Evolutionary conservation across 495 filamentous ascomycete genomes (phyloP).

Genomic region (Talaromyces adpressus): DNA sequence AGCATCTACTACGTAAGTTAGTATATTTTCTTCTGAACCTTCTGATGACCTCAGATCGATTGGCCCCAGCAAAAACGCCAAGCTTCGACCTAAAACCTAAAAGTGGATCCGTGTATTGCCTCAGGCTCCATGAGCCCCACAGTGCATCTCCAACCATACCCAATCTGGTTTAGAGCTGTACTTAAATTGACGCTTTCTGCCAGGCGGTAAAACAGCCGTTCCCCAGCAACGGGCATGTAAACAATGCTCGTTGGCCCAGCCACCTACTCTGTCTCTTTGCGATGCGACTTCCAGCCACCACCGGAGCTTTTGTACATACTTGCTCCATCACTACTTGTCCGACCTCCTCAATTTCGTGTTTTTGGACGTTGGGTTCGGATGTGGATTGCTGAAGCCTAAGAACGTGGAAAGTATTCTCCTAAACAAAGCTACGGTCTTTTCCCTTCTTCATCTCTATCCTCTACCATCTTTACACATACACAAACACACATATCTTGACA

Average conservation of each 20-base stretch:
- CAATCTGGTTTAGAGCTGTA: neutral
- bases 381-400: neutral
- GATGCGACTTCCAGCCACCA: constrained; percentile 28
- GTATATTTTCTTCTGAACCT: neutral
- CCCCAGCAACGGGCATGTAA: constrained; percentile 36
- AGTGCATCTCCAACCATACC: neutral
- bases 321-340: constrained; percentile 3
- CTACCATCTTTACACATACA: constrained; percentile 16
- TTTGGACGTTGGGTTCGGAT: neutral
- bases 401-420: constrained; percentile 19
- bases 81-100: constrained; percentile 3
- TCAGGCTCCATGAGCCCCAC: neutral
- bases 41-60: neutral
- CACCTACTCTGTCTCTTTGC: constrained; percentile 28
- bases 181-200: neutral
- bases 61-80: neutral
- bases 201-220: constrained; percentile 27
- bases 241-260: constrained; percentile 43
- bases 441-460: constrained; percentile 20
- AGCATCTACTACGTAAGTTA: no score
- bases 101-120: neutral
- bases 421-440: constrained; percentile 31
- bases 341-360: constrained; percentile 8
- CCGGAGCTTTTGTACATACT: constrained; percentile 1
- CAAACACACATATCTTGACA: constrained; percentile 12